Evolutionary conservation across 768 basidiomycete genomes (phyloP).

Genomic region (Phlebiopsis flavidoalba): DNA sequence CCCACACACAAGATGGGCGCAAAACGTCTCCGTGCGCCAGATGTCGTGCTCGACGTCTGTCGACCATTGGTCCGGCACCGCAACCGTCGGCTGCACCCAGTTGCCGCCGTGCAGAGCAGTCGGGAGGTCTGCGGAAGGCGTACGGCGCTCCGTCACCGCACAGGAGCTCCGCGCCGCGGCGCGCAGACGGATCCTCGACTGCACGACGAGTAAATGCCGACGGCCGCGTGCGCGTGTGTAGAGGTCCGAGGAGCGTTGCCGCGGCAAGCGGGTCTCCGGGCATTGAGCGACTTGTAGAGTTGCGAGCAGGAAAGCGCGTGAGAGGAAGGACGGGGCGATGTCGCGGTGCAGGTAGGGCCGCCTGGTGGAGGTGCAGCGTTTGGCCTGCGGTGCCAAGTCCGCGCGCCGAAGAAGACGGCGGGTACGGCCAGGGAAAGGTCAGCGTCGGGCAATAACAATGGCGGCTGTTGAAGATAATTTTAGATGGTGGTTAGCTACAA

Average conservation of each 20-base stretch:
- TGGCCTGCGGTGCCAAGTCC: slow-evolving; percentile 75
- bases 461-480: slow-evolving; percentile 52
- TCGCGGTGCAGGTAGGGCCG: slow-evolving; percentile 83
- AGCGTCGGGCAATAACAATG: slow-evolving; percentile 90
- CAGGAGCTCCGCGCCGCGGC: slow-evolving; percentile 68
- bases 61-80: slow-evolving; percentile 51
- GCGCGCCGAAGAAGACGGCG: slow-evolving; percentile 89
- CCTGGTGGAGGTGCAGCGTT: slow-evolving; percentile 88
- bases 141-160: slow-evolving; percentile 66
- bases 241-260: slow-evolving; percentile 76
- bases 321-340: slow-evolving; percentile 73
- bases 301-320: slow-evolving; percentile 61
- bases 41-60: slow-evolving; percentile 48
- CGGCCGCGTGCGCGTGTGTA: slow-evolving; percentile 70
- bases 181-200: slow-evolving; percentile 55
- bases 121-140: slow-evolving; percentile 28
- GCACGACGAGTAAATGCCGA: slow-evolving; percentile 62
- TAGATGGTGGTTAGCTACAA: no score
- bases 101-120: slow-evolving; percentile 60
- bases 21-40: slow-evolving; percentile 81
- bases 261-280: slow-evolving; percentile 84
- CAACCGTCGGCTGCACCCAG: slow-evolving; percentile 87
- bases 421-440: slow-evolving; percentile 87
- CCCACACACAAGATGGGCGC: slow-evolving; percentile 87
- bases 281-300: slow-evolving; percentile 65